These are phyloP conservation scores for Trichophyton mentagrophytes DNA, from an alignment of 2,329 filamentous ascomycete species.

Conservation along the genomic window DNA sequence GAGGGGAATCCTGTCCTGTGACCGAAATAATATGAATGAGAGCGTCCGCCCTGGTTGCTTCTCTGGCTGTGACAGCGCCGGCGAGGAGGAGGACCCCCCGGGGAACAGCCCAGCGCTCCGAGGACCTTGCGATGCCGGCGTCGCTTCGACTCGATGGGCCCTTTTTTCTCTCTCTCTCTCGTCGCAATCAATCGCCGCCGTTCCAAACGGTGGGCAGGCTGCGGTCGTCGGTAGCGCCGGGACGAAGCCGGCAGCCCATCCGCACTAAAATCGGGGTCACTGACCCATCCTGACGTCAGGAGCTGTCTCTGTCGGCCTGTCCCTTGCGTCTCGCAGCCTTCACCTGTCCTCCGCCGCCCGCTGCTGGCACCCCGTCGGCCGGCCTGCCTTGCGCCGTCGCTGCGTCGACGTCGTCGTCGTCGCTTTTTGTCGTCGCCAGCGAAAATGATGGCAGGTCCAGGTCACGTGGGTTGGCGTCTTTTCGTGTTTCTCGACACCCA, in stretches of 20 bases:
- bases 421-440: background rate
- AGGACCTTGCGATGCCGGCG: background rate
- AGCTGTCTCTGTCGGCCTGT: background rate
- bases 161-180: no score
- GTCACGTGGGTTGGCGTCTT: conserved; percentile 25
- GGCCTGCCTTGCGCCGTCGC: no score
- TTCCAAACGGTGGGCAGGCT: background rate
- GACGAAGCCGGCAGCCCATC: background rate
- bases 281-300: background rate
- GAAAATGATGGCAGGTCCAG: background rate
- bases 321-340: background rate
- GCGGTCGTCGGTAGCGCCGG: conserved; percentile 4
- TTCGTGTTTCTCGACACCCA: conserved; percentile 16
- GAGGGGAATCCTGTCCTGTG: conserved; percentile 11
- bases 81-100: background rate
- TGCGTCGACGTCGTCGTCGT: background rate
- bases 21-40: background rate
- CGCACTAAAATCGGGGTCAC: background rate
- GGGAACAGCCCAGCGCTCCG: background rate
- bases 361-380: no score
- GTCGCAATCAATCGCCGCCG: background rate
- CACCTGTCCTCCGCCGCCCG: background rate
- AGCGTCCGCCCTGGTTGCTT: background rate
- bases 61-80: background rate
- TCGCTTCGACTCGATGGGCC: no score